Percentiles rank a stretch among this genome's conserved stretches.
Evolutionary conservation across 2,329 filamentous ascomycete species (phyloP).

Genomic region (Epicoccum sorghinum): DNA sequence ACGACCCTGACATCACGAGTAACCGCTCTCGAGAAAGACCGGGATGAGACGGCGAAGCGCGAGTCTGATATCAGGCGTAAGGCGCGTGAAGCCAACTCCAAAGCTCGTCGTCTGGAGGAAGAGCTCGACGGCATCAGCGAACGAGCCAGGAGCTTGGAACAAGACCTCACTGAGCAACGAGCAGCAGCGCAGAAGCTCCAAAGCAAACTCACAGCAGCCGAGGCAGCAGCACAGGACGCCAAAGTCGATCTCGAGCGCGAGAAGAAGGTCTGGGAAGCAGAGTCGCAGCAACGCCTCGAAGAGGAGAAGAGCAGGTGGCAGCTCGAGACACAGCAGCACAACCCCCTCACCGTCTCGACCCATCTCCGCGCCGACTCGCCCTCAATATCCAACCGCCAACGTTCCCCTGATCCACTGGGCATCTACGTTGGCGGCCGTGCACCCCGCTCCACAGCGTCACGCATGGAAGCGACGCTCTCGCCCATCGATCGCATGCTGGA

Average conservation of each 20-base stretch:
- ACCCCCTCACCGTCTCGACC: slow-evolving; percentile 25
- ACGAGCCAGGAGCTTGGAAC: slow-evolving; percentile 67
- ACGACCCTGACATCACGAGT: slow-evolving; percentile 80
- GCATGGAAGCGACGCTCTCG: slow-evolving; percentile 38
- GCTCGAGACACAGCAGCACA: slow-evolving; percentile 51
- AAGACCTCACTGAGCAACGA: slow-evolving; percentile 67
- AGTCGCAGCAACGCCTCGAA: slow-evolving; percentile 64
- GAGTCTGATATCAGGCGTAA: slow-evolving; percentile 90
- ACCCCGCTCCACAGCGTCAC: slow-evolving; percentile 40
- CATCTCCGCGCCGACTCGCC: slow-evolving; percentile 47
- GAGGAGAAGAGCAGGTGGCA: slow-evolving; percentile 69
- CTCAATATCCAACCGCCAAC: slow-evolving; percentile 47
- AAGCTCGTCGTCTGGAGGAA: slow-evolving; percentile 74
- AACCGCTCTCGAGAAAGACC: slow-evolving; percentile 82
- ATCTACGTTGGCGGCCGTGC: slow-evolving; percentile 36
- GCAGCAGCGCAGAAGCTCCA: slow-evolving; percentile 67
- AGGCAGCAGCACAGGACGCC: slow-evolving; percentile 67
- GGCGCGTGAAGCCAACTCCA: slow-evolving; percentile 79
- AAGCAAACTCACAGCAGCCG: slow-evolving; percentile 66
- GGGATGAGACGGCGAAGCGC: slow-evolving; percentile 80
- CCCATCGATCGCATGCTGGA: slow-evolving; percentile 46
- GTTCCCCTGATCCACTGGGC: slow-evolving; percentile 47
- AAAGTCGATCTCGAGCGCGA: slow-evolving; percentile 64
- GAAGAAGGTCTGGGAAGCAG: slow-evolving; percentile 63
- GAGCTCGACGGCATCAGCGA: slow-evolving; percentile 76